Base-by-base conservation (phyloP, 192 early-diverging fungal species). In the Piromyces sp. region DNA sequence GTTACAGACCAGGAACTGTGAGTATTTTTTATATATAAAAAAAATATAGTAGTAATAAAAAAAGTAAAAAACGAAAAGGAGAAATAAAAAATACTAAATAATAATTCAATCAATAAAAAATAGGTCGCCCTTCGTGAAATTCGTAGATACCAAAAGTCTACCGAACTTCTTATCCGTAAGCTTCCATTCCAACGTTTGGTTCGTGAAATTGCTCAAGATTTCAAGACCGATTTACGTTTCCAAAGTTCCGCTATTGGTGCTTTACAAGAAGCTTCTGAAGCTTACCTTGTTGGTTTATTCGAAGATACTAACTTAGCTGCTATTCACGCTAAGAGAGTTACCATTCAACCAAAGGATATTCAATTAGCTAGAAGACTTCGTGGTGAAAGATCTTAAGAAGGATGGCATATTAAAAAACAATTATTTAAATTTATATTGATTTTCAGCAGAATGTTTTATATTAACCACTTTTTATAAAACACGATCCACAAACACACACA, bases 341-440 rank as follows among this genome's bases (percentile, higher is more conserved):
- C 97, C 87, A 99, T 99, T 90, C 96, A 98, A 88, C 97, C 96
- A 87, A 97, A 97, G 93, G 97, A 99, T 87, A 95, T 99, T 86
- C 97, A 99, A 89, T 51, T 51, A 51, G 42, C 42, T 51, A 51
- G 42, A 51, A 51, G 42, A 51, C 42, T 51, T 51, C 42, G 42
- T 51, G 42, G 42, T 22, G 42, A 51, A 51, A 51, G 42, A 51
- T 51, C 42, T 51, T 51, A 51, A 51, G 42, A 14, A 51, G 15
- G 31, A 33, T 9, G n/a, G n/a, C n/a, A n/a, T n/a, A n/a, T n/a
- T n/a, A n/a, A n/a, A n/a, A n/a, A n/a, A n/a, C n/a, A n/a, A 33
- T 33, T 33, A 6, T 33, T 6, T 33, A 33, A 33, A 33, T 6
- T 33, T 6, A 33, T 33, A 33, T 6, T 33, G 31, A 33, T 33